Conservation (phyloP, 192 early-diverging fungal genomes). For the Entomortierella beljakovae region DNA sequence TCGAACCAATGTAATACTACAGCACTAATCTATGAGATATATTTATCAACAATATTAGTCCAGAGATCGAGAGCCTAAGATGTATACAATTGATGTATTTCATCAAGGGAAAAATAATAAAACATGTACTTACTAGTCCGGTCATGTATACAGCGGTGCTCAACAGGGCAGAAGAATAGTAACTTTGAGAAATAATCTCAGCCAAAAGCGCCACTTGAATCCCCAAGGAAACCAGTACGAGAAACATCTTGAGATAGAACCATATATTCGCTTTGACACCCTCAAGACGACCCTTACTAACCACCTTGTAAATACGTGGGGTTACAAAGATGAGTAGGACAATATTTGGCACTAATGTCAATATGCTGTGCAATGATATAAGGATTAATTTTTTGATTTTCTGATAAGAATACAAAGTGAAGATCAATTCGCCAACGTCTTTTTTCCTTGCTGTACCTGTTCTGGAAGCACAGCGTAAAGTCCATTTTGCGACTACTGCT, state of each 20-base stretch:
- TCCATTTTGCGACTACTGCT: constrained; percentile 7
- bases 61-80: not conserved
- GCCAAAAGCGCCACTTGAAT: constrained; percentile 14
- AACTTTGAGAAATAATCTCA: not conserved
- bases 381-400: too few species aligned
- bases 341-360: constrained; percentile 7
- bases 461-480: constrained; percentile 17
- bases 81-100: not conserved
- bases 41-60: not conserved
- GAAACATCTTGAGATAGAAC: constrained; percentile 12
- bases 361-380: constrained; percentile 2
- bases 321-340: constrained; percentile 9
- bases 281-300: constrained; percentile 18
- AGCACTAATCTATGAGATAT: constrained; percentile 5
- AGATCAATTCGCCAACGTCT: too few species aligned
- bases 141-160: constrained; percentile 11
- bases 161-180: constrained; percentile 9
- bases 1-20: constrained; percentile 14
- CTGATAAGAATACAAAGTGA: too few species aligned
- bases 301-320: constrained; percentile 10
- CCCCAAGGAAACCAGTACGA: constrained; percentile 4
- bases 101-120: constrained; percentile 1
- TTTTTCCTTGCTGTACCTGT: too few species aligned
- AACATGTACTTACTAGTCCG: constrained; percentile 16
- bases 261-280: constrained; percentile 8